These are phyloP conservation scores for Penicillium roqueforti DNA, from an alignment of 495 filamentous ascomycete genomes.

Conservation along the genomic window DNA sequence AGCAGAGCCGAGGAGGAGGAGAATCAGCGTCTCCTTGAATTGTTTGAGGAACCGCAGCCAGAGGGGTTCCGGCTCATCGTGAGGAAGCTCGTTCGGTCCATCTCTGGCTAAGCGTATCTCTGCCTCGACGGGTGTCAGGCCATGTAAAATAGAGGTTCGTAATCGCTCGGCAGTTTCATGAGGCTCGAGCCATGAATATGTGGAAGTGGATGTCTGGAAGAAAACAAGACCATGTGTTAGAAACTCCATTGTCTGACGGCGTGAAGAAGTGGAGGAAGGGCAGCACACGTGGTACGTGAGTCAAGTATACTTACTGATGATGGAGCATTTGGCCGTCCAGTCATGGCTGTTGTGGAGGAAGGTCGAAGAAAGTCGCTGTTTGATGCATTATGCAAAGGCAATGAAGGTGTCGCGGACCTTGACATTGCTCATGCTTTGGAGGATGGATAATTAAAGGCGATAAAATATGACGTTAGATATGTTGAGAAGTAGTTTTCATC, in stretches of 20 bases:
- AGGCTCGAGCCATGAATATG: constrained; percentile 60
- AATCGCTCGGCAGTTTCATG: constrained; percentile 75
- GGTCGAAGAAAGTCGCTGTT: constrained; percentile 30
- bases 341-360: constrained; percentile 36
- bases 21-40: constrained; percentile 85
- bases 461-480: constrained; percentile 14
- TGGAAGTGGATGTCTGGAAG: constrained; percentile 53
- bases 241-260: not conserved
- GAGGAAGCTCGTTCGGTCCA: constrained; percentile 92
- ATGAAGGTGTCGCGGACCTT: constrained; percentile 54
- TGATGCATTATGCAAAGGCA: constrained; percentile 53
- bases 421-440: constrained; percentile 56
- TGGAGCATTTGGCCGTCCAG: constrained; percentile 27
- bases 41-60: constrained; percentile 95
- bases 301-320: constrained; percentile 29
- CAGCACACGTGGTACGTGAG: not conserved
- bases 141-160: constrained; percentile 75
- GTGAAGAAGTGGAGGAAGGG: not conserved
- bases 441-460: constrained; percentile 14
- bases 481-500: constrained; percentile 29
- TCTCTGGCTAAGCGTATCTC: constrained; percentile 70
- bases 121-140: constrained; percentile 76
- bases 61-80: constrained; percentile 86
- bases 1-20: constrained; percentile 89
- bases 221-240: constrained; percentile 9